Base-by-base conservation (phyloP, 208 protist species). In the Leishmania arabica region DNA sequence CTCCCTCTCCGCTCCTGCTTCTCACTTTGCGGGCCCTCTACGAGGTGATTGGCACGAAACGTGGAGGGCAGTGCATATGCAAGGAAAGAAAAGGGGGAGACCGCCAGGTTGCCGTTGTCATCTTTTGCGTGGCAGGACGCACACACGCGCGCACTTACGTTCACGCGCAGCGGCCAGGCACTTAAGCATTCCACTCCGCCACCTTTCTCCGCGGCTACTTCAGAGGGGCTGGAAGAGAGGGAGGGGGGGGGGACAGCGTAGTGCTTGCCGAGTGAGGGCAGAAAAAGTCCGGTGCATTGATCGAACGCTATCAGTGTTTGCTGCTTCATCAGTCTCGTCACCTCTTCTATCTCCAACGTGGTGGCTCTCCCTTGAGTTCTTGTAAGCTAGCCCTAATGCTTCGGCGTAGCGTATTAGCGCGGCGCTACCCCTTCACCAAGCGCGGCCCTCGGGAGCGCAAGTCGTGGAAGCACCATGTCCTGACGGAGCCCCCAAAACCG, bases 401-500 rank as follows among this genome's bases (percentile, higher is more conserved):
- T 72, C 88, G 91, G 62, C 88, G 92, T 53, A 88, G 84, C 65
- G 78, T 90, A 15, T 81, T 91, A 31, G 82, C 85, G 27, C 83
- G 91, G 37, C 92, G 93, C 47, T 98, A 96, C 78, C 93, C 93
- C 49, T 98, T 97, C 85, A 96, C 92, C 86, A 96, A 96, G 85
- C 90, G 89, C 34, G 93, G 93, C 8, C 95, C 95, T 34, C 90
- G 93, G 65, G 93, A 98, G 83, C 89, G 89, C 75, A 98, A 98
- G 85, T 91, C 93, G 37, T 98, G 95, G 94, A 98, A 98, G 84
- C 93, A 96, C 68, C 93, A 98, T 82, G 93, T 98, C 15, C 85
- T 98, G 54, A 96, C 88, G 49, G 94, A 97, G 75, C 94, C 94
- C 1, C 95, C 95, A 0, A 97, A 97, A 78, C 95, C 95, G 60